A percentile compares a stretch with the other conserved stretches of the same genome.
These are phyloP conservation scores for Aspergillus texensis DNA, from an alignment of 2,329 filamentous ascomycete genomes.

Conservation along the genomic window DNA sequence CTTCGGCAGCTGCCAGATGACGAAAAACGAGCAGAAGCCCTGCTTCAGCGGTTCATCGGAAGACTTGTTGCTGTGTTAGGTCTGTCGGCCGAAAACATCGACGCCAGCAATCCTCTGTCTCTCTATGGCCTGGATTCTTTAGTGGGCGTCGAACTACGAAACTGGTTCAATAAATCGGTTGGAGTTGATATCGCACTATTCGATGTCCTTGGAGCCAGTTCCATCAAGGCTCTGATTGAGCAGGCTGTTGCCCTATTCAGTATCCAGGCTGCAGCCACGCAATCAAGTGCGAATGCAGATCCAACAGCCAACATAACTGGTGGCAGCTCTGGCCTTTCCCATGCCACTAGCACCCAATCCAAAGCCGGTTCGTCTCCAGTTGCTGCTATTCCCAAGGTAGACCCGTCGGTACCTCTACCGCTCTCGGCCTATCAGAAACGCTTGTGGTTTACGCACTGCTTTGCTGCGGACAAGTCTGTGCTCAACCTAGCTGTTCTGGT, in stretches of 20 bases:
- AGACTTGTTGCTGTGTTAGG: background rate
- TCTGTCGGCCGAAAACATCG: background rate
- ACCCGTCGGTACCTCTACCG: background rate
- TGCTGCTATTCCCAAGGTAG: background rate
- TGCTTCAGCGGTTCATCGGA: background rate
- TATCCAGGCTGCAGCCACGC: background rate
- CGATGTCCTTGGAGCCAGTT: conserved; percentile 1
- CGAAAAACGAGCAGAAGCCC: background rate
- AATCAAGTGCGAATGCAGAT: background rate
- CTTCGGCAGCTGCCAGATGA: background rate
- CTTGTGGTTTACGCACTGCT: conserved; percentile 5
- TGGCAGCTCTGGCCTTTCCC: too few species aligned
- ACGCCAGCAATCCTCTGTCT: background rate
- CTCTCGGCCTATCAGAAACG: conserved; percentile 7
- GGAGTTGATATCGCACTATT: conserved; percentile 7
- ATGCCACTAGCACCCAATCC: background rate
- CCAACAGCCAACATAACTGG: too few species aligned
- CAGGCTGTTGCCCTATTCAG: background rate
- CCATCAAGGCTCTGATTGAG: background rate
- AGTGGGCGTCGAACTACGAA: conserved; percentile 7
- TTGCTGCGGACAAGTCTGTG: conserved; percentile 1
- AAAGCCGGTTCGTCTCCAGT: background rate
- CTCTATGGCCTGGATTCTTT: conserved; percentile 8
- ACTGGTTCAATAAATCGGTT: conserved; percentile 6
- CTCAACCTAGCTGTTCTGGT: conserved; percentile 5